Conservation (phyloP, 345 rosid genomes). For the Rhodamnia argentea region DNA sequence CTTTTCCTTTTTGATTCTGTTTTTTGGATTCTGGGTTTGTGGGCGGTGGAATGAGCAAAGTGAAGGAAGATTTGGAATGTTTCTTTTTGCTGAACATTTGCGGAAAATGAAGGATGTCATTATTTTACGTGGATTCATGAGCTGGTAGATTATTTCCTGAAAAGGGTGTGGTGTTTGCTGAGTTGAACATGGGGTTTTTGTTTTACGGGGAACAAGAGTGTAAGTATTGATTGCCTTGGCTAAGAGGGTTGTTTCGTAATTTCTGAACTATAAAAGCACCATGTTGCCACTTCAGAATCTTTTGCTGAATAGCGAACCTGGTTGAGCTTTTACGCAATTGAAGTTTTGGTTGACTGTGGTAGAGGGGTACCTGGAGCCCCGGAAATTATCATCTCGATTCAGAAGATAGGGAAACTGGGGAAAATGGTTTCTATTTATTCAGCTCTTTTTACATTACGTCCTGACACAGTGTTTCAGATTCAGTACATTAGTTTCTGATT, state of each 20-base stretch:
- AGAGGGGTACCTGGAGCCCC: not conserved
- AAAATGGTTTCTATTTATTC: not conserved
- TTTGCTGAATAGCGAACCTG: not conserved
- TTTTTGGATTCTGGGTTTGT: not conserved
- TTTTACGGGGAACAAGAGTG: too few species aligned
- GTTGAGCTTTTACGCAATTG: not conserved
- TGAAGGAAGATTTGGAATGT: not conserved
- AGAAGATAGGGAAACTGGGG: not conserved
- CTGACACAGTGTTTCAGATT: not conserved
- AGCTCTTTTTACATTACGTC: not conserved
- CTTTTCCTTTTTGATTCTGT: not conserved
- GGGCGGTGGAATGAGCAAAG: not conserved
- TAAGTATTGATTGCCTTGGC: not conserved
- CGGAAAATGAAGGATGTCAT: not conserved
- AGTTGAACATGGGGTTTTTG: not conserved
- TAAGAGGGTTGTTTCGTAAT: not conserved
- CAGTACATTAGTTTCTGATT: not conserved
- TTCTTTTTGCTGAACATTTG: not conserved
- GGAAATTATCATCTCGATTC: not conserved
- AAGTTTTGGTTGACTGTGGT: not conserved
- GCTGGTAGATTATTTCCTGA: not conserved
- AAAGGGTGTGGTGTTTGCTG: not conserved
- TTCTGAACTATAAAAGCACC: not conserved
- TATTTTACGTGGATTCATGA: not conserved
- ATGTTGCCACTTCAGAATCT: not conserved